Conservation (phyloP, 2,329 filamentous ascomycete genomes). For the Mollisia scopiformis region DNA sequence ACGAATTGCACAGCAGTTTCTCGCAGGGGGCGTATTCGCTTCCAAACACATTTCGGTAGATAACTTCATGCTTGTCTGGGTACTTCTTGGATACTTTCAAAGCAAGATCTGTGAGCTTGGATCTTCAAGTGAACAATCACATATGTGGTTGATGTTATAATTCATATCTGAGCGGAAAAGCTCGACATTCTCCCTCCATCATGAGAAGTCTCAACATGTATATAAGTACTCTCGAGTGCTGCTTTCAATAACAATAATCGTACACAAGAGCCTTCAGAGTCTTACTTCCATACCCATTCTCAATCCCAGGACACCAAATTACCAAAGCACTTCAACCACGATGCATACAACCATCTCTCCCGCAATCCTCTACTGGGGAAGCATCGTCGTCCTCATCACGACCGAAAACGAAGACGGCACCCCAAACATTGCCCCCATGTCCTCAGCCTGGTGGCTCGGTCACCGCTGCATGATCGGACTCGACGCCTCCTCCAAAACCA, state of each 20-base stretch:
- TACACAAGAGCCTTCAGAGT: too few relatives aligned
- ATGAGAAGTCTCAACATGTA: too few relatives aligned
- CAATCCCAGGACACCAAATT: background rate
- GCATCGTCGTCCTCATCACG: conserved; percentile 2
- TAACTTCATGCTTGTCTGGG: too few relatives aligned
- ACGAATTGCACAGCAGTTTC: background rate
- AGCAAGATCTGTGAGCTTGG: background rate
- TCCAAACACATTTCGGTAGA: too few relatives aligned
- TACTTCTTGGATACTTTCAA: background rate
- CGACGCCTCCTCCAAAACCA: background rate
- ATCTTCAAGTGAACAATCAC: background rate
- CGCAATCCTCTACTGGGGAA: conserved; percentile 11
- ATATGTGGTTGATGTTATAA: too few relatives aligned
- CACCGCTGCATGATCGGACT: conserved; percentile 6
- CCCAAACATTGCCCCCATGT: conserved; percentile 4
- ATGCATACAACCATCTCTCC: conserved; percentile 6
- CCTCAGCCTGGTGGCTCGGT: conserved; percentile 4
- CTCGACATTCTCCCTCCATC: background rate
- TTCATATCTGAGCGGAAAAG: background rate
- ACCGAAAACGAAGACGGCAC: conserved; percentile 7
- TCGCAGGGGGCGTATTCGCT: too few relatives aligned
- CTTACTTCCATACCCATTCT: background rate
- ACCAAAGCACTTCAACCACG: background rate
- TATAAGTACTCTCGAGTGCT: background rate
- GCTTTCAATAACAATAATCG: background rate